Evolutionary conservation across 2,329 filamentous ascomycete genomes (phyloP), one percentile per base, ranked within the genome.

Genomic region (Claviceps cyperi): DNA sequence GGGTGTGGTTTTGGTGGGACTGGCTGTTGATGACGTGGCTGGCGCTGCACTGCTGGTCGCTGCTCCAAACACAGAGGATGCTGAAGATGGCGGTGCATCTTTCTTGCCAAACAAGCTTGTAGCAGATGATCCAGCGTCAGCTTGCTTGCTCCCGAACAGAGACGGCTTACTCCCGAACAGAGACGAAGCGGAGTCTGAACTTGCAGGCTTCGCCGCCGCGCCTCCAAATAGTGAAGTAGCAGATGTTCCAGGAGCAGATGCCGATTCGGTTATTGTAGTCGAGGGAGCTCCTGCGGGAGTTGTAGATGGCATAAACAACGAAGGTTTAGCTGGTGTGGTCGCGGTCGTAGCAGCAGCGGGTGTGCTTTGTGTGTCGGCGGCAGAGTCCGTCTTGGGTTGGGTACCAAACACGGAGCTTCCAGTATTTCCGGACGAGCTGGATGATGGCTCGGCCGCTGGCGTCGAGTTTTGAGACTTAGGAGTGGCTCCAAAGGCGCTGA

Each of bases 251-350:
- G 48, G 35, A 22, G 44, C 36, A 32, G 50, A 22, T 2, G 47
- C 53, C 49, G 63, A 55, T 51, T 64, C 63, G n/a, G 62, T 56
- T 21, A 59, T 54, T 49, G 65, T 67, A 5, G 66, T 58, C 0
- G 75, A 74, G 50, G 76, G 76, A n/a, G 72, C 69, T 37, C 76
- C 76, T 21, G 75, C 75, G 15, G 76, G 75, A 37, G 76, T 78
- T 15, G 52, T 53, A 15, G 52, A 53, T 36, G 52, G 44, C 7
- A 53, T 19, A 3, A 48, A 48, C n/a, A 50, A 50, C 13, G 44
- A 17, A 39, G 52, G 36, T 35, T 53, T 53, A 28, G 68, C 55
- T 4, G 61, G 56, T 19, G 61, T 53, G 21, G 60, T 55, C 28
- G 60, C 51, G n/a, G 62, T 54, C 32, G 63, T 53, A 19, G 43